Evolutionary conservation across 2,329 filamentous ascomycete genomes (phyloP).

Genomic region (Penicillium sp.): DNA sequence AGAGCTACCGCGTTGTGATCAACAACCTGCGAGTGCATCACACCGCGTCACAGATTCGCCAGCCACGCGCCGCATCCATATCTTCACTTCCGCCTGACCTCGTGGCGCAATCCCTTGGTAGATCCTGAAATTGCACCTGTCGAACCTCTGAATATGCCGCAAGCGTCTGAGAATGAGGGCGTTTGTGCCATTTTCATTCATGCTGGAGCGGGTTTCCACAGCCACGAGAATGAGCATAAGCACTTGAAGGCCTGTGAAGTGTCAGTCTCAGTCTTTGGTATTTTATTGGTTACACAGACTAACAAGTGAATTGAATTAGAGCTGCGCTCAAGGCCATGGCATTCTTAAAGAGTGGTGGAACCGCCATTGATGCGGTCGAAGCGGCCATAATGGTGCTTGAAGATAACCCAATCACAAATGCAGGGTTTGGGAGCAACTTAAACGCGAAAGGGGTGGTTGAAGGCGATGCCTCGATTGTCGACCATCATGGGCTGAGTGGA

Average conservation of each 20-base stretch:
- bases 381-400: slow-evolving; percentile 83
- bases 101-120: not conserved
- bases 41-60: not conserved
- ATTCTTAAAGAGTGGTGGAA: slow-evolving; percentile 72
- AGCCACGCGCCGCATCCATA: not conserved
- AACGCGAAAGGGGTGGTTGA: slow-evolving; percentile 88
- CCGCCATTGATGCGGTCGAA: slow-evolving; percentile 84
- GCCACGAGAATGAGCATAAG: slow-evolving; percentile 74
- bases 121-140: not conserved
- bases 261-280: slow-evolving; percentile 53
- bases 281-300: not conserved
- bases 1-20: not conserved
- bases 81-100: not conserved
- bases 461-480: slow-evolving; percentile 89
- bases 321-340: slow-evolving; percentile 82
- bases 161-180: slow-evolving; percentile 42
- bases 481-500: slow-evolving; percentile 86
- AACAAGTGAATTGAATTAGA: slow-evolving; percentile 45
- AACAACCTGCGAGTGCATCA: not conserved
- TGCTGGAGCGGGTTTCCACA: slow-evolving; percentile 93
- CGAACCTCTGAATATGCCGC: slow-evolving; percentile 26
- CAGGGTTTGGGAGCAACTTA: slow-evolving; percentile 92
- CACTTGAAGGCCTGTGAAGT: slow-evolving; percentile 85
- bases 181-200: slow-evolving; percentile 87
- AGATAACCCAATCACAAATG: slow-evolving; percentile 93